Percentiles rank a stretch among this genome's conserved stretches.
These are phyloP conservation scores for Begonia fuchsioides DNA, from an alignment of 306 rosid species.

Conservation along the genomic window DNA sequence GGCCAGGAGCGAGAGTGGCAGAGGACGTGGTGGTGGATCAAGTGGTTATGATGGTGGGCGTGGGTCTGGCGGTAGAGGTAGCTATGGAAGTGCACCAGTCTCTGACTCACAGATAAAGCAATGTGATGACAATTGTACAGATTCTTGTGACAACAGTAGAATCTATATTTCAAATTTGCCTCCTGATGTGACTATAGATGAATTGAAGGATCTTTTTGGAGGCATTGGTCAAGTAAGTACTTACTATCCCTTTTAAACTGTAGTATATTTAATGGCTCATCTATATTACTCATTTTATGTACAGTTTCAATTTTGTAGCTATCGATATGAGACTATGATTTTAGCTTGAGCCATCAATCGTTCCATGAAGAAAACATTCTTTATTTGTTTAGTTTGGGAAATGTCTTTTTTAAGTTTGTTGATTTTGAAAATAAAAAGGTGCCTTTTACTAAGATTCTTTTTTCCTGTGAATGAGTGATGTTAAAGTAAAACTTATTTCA, in stretches of 20 bases:
- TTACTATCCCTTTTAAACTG: conserved; percentile 5
- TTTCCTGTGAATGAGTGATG: too few relatives aligned
- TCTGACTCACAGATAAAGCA: conserved; percentile 78
- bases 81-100: conserved; percentile 7
- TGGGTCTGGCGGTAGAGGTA: neutral
- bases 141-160: conserved; percentile 88
- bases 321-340: too few relatives aligned
- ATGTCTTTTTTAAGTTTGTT: too few relatives aligned
- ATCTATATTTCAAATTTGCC: conserved; percentile 94
- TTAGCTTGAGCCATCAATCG: too few relatives aligned
- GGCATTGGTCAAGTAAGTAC: conserved; percentile 96
- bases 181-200: conserved; percentile 78
- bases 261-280: too few relatives aligned
- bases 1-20: conserved; percentile 45
- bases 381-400: too few relatives aligned
- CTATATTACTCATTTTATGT: too few relatives aligned
- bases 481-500: too few relatives aligned
- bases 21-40: conserved; percentile 49
- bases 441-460: too few relatives aligned
- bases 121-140: conserved; percentile 79
- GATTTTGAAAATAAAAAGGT: too few relatives aligned
- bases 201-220: conserved; percentile 82
- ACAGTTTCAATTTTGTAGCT: too few relatives aligned
- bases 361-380: too few relatives aligned
- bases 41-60: conserved; percentile 35